Conservation (phyloP, 441 rosid species). For the Populus hybrid region DNA sequence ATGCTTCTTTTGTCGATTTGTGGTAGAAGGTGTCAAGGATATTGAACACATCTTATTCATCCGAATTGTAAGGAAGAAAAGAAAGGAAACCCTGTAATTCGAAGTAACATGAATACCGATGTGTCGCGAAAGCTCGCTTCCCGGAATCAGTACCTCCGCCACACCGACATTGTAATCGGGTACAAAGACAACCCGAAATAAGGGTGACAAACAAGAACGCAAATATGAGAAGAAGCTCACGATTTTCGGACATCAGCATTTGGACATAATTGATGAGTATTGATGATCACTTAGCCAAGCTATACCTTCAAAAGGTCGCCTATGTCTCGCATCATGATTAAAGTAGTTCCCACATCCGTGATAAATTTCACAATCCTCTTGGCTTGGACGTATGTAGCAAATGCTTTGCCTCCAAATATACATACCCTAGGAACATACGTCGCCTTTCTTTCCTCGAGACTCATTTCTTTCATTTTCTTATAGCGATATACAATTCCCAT, state of each 20-base stretch:
- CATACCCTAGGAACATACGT: constrained; percentile 84
- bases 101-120: constrained; percentile 32
- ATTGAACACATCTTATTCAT: neutral
- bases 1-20: neutral
- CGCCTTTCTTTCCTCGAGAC: constrained; percentile 57
- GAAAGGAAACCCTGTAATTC: neutral
- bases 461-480: constrained; percentile 96
- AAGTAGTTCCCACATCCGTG: constrained; percentile 85
- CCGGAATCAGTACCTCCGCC: constrained; percentile 60
- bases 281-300: constrained; percentile 21
- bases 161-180: constrained; percentile 65
- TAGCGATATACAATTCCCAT: constrained; percentile 88
- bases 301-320: constrained; percentile 92
- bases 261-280: constrained; percentile 11
- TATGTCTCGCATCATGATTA: constrained; percentile 83
- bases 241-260: neutral
- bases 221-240: neutral
- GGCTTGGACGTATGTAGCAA: constrained; percentile 90
- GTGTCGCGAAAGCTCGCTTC: constrained; percentile 64
- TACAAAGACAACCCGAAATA: constrained; percentile 49
- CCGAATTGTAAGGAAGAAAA: neutral
- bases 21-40: neutral
- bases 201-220: neutral
- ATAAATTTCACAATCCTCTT: constrained; percentile 94
- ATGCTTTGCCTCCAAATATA: constrained; percentile 96